These are phyloP conservation scores for Capsicum baccatum DNA, from an alignment of 257 asterid genomes.

Conservation along the genomic window DNA sequence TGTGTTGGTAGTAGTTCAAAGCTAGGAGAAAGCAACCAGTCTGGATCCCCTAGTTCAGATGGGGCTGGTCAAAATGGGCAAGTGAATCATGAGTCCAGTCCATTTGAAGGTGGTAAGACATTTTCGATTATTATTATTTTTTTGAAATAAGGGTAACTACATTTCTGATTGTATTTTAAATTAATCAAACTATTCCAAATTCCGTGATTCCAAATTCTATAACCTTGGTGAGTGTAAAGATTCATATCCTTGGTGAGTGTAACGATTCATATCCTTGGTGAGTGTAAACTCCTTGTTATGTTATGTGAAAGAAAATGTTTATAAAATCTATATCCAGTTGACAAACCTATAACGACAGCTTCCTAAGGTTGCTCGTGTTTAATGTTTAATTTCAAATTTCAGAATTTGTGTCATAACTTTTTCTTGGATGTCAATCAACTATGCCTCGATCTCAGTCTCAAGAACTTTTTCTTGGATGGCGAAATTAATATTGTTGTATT, in stretches of 20 bases:
- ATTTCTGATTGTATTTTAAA: constrained; percentile 18
- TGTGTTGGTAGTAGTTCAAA: constrained; percentile 59
- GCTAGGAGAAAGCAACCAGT: constrained; percentile 68
- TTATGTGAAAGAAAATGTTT: background rate
- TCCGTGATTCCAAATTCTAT: background rate
- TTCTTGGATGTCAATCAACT: constrained; percentile 4
- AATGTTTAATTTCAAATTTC: background rate
- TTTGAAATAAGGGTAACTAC: too few species aligned
- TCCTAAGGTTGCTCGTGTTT: background rate
- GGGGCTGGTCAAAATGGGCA: constrained; percentile 78
- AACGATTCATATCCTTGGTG: background rate
- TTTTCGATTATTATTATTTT: background rate
- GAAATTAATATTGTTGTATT: background rate
- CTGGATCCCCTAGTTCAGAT: constrained; percentile 79
- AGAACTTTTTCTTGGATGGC: background rate
- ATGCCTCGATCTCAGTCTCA: background rate
- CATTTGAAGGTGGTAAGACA: constrained; percentile 62
- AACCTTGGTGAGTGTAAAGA: background rate
- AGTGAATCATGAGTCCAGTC: constrained; percentile 67
- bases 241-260: background rate
- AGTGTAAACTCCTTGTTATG: constrained; percentile 19
- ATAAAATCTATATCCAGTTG: background rate
- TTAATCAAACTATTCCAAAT: background rate
- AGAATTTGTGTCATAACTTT: background rate
- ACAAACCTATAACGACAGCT: background rate